phyloP scores from a whole-genome alignment of 805 yeast genomes.

The Candida chauliodis region DNA sequence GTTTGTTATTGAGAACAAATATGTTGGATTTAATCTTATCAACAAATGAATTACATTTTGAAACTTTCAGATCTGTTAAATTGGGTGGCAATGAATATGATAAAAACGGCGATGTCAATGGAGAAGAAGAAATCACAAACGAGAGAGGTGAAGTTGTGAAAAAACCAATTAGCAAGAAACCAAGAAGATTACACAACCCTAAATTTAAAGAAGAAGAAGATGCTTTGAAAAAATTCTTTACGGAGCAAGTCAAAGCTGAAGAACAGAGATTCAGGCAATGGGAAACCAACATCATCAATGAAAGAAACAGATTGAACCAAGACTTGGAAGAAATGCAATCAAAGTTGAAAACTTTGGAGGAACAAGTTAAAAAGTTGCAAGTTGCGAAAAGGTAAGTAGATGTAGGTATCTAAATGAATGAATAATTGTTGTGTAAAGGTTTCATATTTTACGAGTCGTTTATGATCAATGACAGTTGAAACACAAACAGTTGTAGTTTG shows the following conservation, averaged over 20 bases:
- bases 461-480: background rate
- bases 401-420: background rate
- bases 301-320: conserved; percentile 88
- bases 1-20: conserved; percentile 74
- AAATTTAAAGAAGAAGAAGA: conserved; percentile 96
- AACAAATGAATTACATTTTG: conserved; percentile 80
- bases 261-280: conserved; percentile 97
- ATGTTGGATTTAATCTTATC: conserved; percentile 77
- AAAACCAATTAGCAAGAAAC: conserved; percentile 36
- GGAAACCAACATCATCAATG: conserved; percentile 95
- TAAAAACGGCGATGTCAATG: conserved; percentile 23
- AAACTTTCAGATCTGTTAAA: conserved; percentile 70
- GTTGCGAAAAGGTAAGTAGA: conserved; percentile 25
- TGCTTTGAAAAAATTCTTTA: conserved; percentile 86
- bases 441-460: background rate
- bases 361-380: conserved; percentile 62
- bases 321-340: conserved; percentile 88
- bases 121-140: conserved; percentile 26
- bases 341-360: conserved; percentile 70
- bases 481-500: conserved; percentile 1
- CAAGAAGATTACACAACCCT: conserved; percentile 70
- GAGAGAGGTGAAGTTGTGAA: conserved; percentile 30
- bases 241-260: conserved; percentile 93
- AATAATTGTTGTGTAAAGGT: too few species aligned
- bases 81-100: conserved; percentile 44